phyloP scores from a whole-genome alignment of 1,139 yeast species.

The Scheffersomyces quercinus region DNA sequence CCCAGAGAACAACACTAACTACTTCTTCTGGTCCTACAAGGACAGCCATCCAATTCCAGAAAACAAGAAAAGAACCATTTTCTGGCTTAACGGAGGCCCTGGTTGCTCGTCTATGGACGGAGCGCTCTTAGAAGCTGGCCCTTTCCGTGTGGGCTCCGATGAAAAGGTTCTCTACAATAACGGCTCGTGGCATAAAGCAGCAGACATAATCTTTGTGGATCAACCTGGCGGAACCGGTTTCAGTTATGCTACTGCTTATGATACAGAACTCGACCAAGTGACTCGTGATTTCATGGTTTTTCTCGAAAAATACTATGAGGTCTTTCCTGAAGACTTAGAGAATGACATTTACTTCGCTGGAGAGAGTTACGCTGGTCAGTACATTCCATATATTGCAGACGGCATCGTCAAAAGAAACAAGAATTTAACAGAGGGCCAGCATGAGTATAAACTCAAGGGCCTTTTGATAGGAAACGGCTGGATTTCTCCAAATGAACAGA shows the following conservation, averaged over 20 bases:
- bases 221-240: slow-evolving; percentile 97
- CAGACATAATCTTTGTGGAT: slow-evolving; percentile 82
- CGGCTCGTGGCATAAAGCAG: slow-evolving; percentile 85
- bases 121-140: slow-evolving; percentile 90
- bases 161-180: slow-evolving; percentile 53
- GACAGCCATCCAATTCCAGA: slow-evolving; percentile 34
- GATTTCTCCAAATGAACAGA: slow-evolving; percentile 89
- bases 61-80: slow-evolving; percentile 45
- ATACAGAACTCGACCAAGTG: slow-evolving; percentile 58
- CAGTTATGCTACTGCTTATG: slow-evolving; percentile 59
- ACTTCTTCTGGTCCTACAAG: slow-evolving; percentile 79
- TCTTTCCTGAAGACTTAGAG: slow-evolving; percentile 70
- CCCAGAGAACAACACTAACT: slow-evolving; percentile 55
- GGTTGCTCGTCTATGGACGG: slow-evolving; percentile 99
- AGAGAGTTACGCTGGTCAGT: slow-evolving; percentile 97
- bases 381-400: slow-evolving; percentile 82
- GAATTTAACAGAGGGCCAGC: slow-evolving; percentile 9
- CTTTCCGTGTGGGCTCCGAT: slow-evolving; percentile 60
- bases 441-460: slow-evolving; percentile 54
- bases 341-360: slow-evolving; percentile 84
- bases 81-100: slow-evolving; percentile 97
- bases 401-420: slow-evolving; percentile 55
- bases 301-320: slow-evolving; percentile 61
- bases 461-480: slow-evolving; percentile 93
- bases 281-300: slow-evolving; percentile 65